A percentile compares a stretch with the other conserved stretches of the same genome.
Conservation (phyloP, 176 grass and related monocot genomes). For the Dactylis glomerata region DNA sequence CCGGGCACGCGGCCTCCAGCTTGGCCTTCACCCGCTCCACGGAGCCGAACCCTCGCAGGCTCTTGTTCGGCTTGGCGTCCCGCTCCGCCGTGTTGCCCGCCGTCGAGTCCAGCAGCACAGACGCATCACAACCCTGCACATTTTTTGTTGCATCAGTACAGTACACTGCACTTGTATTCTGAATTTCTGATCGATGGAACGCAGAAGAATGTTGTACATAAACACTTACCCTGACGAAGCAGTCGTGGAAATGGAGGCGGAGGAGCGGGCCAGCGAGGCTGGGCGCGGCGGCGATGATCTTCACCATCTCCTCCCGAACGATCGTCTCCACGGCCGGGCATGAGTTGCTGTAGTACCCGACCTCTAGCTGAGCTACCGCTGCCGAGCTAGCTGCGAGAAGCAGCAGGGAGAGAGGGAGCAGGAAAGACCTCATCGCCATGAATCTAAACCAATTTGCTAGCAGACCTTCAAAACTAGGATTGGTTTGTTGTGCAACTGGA, state of each 20-base stretch:
- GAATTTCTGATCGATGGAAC: no score
- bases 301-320: slow-evolving; percentile 54
- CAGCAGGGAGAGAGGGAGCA: neutral
- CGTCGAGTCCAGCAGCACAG: slow-evolving; percentile 51
- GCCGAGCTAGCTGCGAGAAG: slow-evolving; percentile 17
- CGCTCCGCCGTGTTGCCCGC: slow-evolving; percentile 35
- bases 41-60: slow-evolving; percentile 45
- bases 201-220: no score
- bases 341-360: slow-evolving; percentile 57
- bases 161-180: no score
- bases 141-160: no score
- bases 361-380: slow-evolving; percentile 34
- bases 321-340: slow-evolving; percentile 63
- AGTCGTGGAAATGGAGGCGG: slow-evolving; percentile 72
- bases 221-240: slow-evolving; percentile 43
- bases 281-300: slow-evolving; percentile 32
- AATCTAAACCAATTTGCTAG: neutral
- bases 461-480: no score
- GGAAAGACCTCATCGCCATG: neutral
- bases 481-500: no score
- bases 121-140: slow-evolving; percentile 61
- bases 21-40: slow-evolving; percentile 58
- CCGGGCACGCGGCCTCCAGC: slow-evolving; percentile 54
- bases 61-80: slow-evolving; percentile 58
- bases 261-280: slow-evolving; percentile 60